These are phyloP conservation scores for Penicillium psychrosexuale DNA, from an alignment of 2,329 filamentous ascomycete genomes.

Conservation along the genomic window DNA sequence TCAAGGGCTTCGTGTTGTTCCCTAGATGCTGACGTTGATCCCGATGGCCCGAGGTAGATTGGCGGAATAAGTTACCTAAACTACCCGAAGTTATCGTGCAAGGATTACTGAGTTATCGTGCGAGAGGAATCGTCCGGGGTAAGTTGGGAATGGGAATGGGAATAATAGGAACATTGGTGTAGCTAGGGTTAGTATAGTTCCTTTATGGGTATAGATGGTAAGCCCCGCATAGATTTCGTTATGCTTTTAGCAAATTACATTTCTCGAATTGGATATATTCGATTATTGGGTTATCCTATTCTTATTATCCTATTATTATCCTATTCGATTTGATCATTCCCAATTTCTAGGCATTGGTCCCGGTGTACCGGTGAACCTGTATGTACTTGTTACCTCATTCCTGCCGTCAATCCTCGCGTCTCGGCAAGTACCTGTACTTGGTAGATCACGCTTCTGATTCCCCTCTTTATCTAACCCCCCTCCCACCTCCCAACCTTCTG, in stretches of 20 bases:
- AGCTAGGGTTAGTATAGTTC: background rate
- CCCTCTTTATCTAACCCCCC: conserved; percentile 15
- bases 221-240: background rate
- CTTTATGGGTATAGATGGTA: background rate
- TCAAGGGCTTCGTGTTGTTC: background rate
- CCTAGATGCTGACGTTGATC: background rate
- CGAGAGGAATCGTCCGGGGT: conserved; percentile 3
- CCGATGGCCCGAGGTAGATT: conserved; percentile 24
- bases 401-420: conserved; percentile 13
- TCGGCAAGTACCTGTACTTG: conserved; percentile 14
- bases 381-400: conserved; percentile 25
- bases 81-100: conserved; percentile 14
- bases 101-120: background rate
- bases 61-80: conserved; percentile 16
- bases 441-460: conserved; percentile 7
- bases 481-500: background rate
- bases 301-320: background rate
- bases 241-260: background rate
- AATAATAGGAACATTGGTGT: background rate
- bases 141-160: background rate
- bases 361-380: conserved; percentile 28
- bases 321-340: conserved; percentile 7
- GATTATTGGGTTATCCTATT: background rate
- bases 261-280: background rate
- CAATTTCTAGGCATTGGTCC: conserved; percentile 1